Evolutionary conservation across 495 filamentous ascomycete species (phyloP), one percentile per base, ranked within the genome.

Genomic region (Friedmanniomyces simplex): DNA sequence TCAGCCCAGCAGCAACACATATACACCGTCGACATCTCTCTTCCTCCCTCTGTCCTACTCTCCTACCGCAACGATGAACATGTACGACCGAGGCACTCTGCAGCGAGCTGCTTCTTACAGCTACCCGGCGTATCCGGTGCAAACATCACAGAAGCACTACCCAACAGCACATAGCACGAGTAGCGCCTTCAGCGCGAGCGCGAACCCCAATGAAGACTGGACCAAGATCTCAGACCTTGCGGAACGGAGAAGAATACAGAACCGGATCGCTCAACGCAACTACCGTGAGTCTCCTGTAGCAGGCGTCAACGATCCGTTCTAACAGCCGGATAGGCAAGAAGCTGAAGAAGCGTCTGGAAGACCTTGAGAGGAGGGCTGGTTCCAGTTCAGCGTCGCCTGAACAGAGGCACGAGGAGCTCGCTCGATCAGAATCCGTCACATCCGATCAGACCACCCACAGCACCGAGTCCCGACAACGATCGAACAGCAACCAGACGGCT

Each of bases 161-260:
- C 57, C 61, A 36, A 47, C 61, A 8, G 56, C 54, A 34, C 61
- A 63, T 25, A 59, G 57, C 60, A 94, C 89, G 45, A 94, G 91
- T 75, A 95, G 89, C 70, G 93, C 94, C 61, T 96, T 96, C 80
- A 95, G 90, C 75, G 86, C 86, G 62, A 93, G 87, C 59, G 94
- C 93, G 64, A 93, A 96, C 71, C 90, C 93, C 54, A 91, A 95
- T 63, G 91, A 97, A 73, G 91, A 97, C 76, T 97, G 91, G 91
- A 97, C 91, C 67, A 93, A 97, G 81, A 96, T 97, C 72, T 96
- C 93, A 45, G 91, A 97, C 69, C 80, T 96, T 41, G 91, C 91
- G 53, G 91, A 96, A 74, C 82, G 91, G 62, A 78, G 91, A 67
- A 79, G 91, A 66, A 96, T 97, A 74, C 91, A 97, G 74, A 97